Evolutionary conservation across 495 filamentous ascomycete genomes (phyloP).

Genomic region (Penicillium argentinense): DNA sequence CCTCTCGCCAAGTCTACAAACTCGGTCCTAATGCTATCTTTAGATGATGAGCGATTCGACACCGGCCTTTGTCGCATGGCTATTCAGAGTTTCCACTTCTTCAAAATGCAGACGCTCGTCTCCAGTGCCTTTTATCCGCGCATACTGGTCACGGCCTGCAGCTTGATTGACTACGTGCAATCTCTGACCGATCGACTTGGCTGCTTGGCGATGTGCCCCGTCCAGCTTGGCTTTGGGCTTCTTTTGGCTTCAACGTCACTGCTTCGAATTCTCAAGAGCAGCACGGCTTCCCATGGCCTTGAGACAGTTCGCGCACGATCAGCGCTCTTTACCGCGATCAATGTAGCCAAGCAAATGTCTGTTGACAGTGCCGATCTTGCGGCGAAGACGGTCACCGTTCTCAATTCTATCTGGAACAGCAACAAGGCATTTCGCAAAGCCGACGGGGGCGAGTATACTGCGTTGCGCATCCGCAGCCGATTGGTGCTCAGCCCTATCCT

Average conservation of each 20-base stretch:
- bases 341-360: conserved; percentile 38
- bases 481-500: conserved; percentile 41
- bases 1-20: too few species aligned
- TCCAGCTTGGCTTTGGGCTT: conserved; percentile 31
- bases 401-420: conserved; percentile 48
- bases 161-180: conserved; percentile 34
- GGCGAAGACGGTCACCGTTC: conserved; percentile 29
- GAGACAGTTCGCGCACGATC: conserved; percentile 35
- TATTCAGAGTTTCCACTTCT: conserved; percentile 45
- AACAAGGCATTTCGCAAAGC: conserved; percentile 42
- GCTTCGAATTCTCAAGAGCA: conserved; percentile 42
- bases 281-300: conserved; percentile 20
- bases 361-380: conserved; percentile 39
- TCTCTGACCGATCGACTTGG: conserved; percentile 21
- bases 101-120: conserved; percentile 33
- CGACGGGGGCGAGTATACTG: conserved; percentile 38
- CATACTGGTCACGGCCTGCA: conserved; percentile 35
- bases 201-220: conserved; percentile 27
- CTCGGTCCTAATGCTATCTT: too few species aligned
- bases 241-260: conserved; percentile 36
- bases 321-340: conserved; percentile 37
- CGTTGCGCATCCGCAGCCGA: conserved; percentile 43
- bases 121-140: conserved; percentile 33
- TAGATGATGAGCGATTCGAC: conserved; percentile 37
- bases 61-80: conserved; percentile 32